A percentile compares a stretch with the other conserved stretches of the same genome.
Evolutionary conservation across 1,284 basidiomycete genomes (phyloP).

Genomic region (Naganishia liquefaciens): DNA sequence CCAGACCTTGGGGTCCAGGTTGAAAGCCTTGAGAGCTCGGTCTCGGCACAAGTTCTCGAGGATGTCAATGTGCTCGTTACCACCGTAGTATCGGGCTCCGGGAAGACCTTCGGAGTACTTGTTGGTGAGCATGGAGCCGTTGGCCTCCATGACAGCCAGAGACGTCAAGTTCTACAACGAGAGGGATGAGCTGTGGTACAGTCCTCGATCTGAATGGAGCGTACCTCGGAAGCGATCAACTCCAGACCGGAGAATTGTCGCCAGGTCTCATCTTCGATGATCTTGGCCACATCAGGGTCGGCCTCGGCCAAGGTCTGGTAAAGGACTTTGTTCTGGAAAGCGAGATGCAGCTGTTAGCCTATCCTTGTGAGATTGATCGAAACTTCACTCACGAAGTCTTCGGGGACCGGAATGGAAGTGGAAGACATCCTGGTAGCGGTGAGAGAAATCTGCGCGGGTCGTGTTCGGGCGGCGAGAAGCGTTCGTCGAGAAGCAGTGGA

Average conservation of each 20-base stretch:
- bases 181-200: not conserved
- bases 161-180: slow-evolving; percentile 81
- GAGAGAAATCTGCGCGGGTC: slow-evolving; percentile 33
- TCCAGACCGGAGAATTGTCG: slow-evolving; percentile 96
- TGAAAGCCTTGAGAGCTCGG: slow-evolving; percentile 94
- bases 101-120: slow-evolving; percentile 97
- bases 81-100: slow-evolving; percentile 94
- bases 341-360: slow-evolving; percentile 6
- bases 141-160: slow-evolving; percentile 92
- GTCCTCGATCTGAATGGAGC: slow-evolving; percentile 25
- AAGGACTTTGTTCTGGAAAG: slow-evolving; percentile 78
- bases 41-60: slow-evolving; percentile 93
- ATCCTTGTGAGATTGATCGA: not conserved
- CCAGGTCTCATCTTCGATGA: slow-evolving; percentile 99
- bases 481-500: slow-evolving; percentile 33
- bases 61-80: slow-evolving; percentile 95
- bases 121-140: slow-evolving; percentile 98
- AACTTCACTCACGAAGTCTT: slow-evolving; percentile 55
- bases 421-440: slow-evolving; percentile 51
- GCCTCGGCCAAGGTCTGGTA: slow-evolving; percentile 84
- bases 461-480: slow-evolving; percentile 36
- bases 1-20: slow-evolving; percentile 87
- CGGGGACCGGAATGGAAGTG: slow-evolving; percentile 54
- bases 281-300: slow-evolving; percentile 92
- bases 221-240: slow-evolving; percentile 51